Evolutionary conservation across 768 basidiomycete species (phyloP), one percentile per base, ranked within the genome.

Genomic region (Phylloporus sp.): DNA sequence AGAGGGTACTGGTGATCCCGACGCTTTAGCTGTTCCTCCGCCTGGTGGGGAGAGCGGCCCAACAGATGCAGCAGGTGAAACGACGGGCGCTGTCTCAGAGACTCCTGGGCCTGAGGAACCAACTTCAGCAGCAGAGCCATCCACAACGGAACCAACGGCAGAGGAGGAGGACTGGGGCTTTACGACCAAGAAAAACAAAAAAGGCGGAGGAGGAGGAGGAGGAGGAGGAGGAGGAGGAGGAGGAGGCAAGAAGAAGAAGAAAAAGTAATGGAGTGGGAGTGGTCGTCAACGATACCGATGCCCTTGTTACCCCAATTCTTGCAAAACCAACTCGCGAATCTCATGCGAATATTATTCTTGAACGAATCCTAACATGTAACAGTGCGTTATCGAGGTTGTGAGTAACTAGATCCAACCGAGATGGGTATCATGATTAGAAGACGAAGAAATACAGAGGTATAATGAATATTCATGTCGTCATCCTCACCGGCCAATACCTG

Each of bases 401-500:
- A 32, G 44, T 12, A 32, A 23, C 4, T 32, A 45, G 20, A 27
- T 43, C 41, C 26, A 43, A 43, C n/a, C 11, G 16, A 28, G 41
- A 32, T 45, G 44, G 26, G 36, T 47, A 28, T 39, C n/a, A 36
- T 47, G 47, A 49, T 22, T 29, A 26, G 8, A 28, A 20, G 22
- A 40, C 16, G 22, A 18, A 18, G 41, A 40, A 18, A 47, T 18
- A 24, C 40, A 15, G 13, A 9, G 47, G 44, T 55, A 54, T 49
- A 56, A 49, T 22, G 40, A 43, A 40, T 47, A 39, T 44, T 27
- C 39, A 36, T 26, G 40, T 6, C 13, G 11, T n/a, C 39, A 22
- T 26, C 27, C 20, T 60, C 45, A 58, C 45, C 76, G 73, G 43
- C 75, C 69, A 42, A 83, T 61, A 54, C 79, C 81, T 20, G 77